phyloP scores from a whole-genome alignment of 495 filamentous ascomycete species.

The Mycothermus thermophilus region DNA sequence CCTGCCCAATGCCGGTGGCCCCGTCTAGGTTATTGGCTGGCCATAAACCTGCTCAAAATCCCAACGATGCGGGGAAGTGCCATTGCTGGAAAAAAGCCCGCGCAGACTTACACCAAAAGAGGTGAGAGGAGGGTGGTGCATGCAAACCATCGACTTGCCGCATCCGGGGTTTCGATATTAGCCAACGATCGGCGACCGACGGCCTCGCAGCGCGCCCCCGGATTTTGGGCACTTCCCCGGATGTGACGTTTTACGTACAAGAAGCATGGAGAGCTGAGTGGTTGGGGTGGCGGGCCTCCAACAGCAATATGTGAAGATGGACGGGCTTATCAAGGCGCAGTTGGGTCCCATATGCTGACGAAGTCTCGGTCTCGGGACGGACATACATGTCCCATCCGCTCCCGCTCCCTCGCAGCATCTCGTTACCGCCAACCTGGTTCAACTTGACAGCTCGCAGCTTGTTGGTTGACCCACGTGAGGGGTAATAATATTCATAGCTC shows the following conservation, averaged over 20 bases:
- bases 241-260: neutral
- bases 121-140: too few species aligned
- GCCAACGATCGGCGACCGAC: too few species aligned
- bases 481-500: too few species aligned
- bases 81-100: neutral
- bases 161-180: neutral
- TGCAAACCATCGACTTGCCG: neutral
- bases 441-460: neutral
- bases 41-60: too few species aligned
- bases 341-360: too few species aligned
- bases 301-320: neutral
- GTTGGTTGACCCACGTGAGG: too few species aligned
- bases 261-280: neutral
- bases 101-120: neutral
- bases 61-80: slow-evolving; percentile 1
- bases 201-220: too few species aligned
- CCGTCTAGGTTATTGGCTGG: too few species aligned
- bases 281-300: neutral
- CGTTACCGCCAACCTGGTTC: slow-evolving; percentile 5
- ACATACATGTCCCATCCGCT: too few species aligned
- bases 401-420: neutral
- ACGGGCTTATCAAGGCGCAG: too few species aligned
- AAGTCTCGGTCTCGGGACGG: too few species aligned
- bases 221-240: neutral
- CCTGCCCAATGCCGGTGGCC: too few species aligned